These are phyloP conservation scores for Aethionema arabicum DNA, from an alignment of 345 rosid species.

Conservation along the genomic window DNA sequence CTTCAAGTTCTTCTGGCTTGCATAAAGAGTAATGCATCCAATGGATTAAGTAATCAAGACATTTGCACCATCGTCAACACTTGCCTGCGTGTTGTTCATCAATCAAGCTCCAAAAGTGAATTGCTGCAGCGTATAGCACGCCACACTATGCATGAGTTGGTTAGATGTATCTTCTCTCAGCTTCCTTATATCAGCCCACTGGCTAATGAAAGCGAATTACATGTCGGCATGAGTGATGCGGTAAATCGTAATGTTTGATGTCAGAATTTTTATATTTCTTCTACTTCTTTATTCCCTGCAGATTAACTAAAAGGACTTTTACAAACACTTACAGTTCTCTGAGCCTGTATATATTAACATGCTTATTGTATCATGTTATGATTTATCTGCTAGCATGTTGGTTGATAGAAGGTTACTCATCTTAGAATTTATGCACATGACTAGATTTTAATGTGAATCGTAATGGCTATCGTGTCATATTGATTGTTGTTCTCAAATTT, in stretches of 20 bases:
- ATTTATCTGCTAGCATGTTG: slow-evolving; percentile 8
- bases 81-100: slow-evolving; percentile 75
- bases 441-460: slow-evolving; percentile 17
- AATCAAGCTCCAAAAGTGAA: slow-evolving; percentile 70
- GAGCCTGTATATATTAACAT: slow-evolving; percentile 9
- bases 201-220: slow-evolving; percentile 32
- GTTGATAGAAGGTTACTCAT: slow-evolving; percentile 6
- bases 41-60: slow-evolving; percentile 61
- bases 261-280: slow-evolving; percentile 4
- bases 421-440: slow-evolving; percentile 16
- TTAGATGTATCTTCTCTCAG: slow-evolving; percentile 67
- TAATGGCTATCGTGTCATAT: background rate
- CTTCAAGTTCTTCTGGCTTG: slow-evolving; percentile 84
- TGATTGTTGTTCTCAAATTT: slow-evolving; percentile 23
- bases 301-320: background rate
- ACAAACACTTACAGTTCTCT: background rate
- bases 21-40: slow-evolving; percentile 69
- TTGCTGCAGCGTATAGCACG: slow-evolving; percentile 72
- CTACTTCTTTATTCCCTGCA: slow-evolving; percentile 13
- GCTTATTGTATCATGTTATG: background rate
- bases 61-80: slow-evolving; percentile 67
- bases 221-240: slow-evolving; percentile 28
- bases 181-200: slow-evolving; percentile 47
- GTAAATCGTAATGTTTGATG: slow-evolving; percentile 32
- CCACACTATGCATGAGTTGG: slow-evolving; percentile 71